These are phyloP conservation scores for Aspergillus fijiensis DNA, from an alignment of 2,329 filamentous ascomycete species.

Conservation along the genomic window DNA sequence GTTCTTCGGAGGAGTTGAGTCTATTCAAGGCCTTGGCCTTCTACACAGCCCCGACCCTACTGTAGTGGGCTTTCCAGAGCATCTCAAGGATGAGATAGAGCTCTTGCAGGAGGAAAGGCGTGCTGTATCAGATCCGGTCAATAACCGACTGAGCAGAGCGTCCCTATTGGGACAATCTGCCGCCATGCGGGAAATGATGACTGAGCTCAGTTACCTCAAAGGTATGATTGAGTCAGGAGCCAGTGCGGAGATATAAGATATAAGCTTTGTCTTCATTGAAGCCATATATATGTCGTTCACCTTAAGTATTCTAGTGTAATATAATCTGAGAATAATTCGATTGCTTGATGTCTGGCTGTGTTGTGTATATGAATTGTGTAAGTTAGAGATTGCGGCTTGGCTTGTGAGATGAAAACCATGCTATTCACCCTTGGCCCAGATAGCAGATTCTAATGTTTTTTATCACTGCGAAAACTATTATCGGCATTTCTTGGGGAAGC, in stretches of 20 bases:
- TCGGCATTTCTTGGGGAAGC: no score
- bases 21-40: constrained; percentile 30
- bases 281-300: background rate
- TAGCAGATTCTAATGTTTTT: no score
- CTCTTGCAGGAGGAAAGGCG: background rate
- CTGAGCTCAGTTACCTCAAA: constrained; percentile 54
- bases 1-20: constrained; percentile 33
- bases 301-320: background rate
- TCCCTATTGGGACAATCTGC: constrained; percentile 31
- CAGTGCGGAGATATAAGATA: constrained; percentile 18
- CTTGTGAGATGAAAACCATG: no score
- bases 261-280: background rate
- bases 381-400: no score
- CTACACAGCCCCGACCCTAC: constrained; percentile 27
- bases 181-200: constrained; percentile 50
- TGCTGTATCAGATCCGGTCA: constrained; percentile 2
- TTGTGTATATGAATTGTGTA: background rate
- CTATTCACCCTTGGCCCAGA: no score
- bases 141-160: constrained; percentile 18
- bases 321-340: background rate
- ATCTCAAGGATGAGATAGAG: constrained; percentile 5
- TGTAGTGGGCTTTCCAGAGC: constrained; percentile 23
- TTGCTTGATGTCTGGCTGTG: background rate
- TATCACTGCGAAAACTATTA: no score
- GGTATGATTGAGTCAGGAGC: constrained; percentile 44